Evolutionary conservation across 2,329 filamentous ascomycete genomes (phyloP).

Genomic region (Alternaria sp.): DNA sequence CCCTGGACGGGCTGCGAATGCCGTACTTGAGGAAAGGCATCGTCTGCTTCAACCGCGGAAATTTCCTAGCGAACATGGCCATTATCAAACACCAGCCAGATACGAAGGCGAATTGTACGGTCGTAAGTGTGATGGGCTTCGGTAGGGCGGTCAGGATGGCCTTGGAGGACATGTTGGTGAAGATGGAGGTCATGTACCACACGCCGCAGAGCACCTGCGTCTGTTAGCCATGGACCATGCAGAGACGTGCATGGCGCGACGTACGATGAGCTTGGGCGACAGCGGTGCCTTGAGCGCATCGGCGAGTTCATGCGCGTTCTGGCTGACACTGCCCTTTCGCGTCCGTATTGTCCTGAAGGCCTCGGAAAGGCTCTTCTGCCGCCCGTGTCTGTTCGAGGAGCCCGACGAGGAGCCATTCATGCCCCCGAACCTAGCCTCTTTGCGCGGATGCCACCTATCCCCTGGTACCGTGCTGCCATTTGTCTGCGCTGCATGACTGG

Average conservation of each 20-base stretch:
- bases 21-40: conserved; percentile 84
- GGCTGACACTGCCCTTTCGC: conserved; percentile 83
- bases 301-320: conserved; percentile 92
- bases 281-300: conserved; percentile 89
- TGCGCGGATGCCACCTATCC: conserved; percentile 68
- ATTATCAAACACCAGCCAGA: conserved; percentile 84
- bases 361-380: conserved; percentile 88
- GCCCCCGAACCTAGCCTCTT: conserved; percentile 57
- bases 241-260: conserved; percentile 37
- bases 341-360: conserved; percentile 83
- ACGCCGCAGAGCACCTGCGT: conserved; percentile 78
- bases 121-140: conserved; percentile 87
- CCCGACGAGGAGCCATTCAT: conserved; percentile 46
- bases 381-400: conserved; percentile 59
- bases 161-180: conserved; percentile 98
- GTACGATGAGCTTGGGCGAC: conserved; percentile 85
- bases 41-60: conserved; percentile 71
- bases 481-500: conserved; percentile 29
- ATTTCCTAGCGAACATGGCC: conserved; percentile 74
- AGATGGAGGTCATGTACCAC: conserved; percentile 94
- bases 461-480: conserved; percentile 42
- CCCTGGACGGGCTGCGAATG: conserved; percentile 78
- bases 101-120: conserved; percentile 93
- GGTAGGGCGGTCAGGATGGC: conserved; percentile 91
- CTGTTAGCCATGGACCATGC: conserved; percentile 30